phyloP scores from a whole-genome alignment of 306 rosid species.

The Myrica gale region DNA sequence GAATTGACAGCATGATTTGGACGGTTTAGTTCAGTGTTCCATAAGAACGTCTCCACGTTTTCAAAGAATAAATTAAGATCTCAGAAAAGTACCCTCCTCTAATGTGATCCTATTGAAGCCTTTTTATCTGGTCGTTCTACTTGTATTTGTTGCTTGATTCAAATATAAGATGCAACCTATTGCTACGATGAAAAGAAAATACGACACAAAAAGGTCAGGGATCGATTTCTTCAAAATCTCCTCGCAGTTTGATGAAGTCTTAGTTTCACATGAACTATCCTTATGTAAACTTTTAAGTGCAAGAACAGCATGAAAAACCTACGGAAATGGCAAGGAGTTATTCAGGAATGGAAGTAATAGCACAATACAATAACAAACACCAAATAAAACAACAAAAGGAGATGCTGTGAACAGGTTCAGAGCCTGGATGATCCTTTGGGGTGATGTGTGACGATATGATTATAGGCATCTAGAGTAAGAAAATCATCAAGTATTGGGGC shows the following conservation, averaged over 20 bases:
- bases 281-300: background rate
- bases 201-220: no score
- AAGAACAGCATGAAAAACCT: background rate
- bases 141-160: no score
- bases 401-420: constrained; percentile 15
- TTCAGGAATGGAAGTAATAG: background rate
- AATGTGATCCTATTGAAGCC: no score
- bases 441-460: constrained; percentile 51
- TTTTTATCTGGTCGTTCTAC: no score
- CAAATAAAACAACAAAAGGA: background rate
- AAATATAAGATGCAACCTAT: background rate
- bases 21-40: no score
- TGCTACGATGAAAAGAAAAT: background rate
- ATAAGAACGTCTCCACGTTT: no score
- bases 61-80: no score
- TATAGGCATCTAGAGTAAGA: constrained; percentile 75
- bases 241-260: no score
- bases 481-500: constrained; percentile 70
- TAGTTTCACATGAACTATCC: no score
- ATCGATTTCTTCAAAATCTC: no score
- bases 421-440: constrained; percentile 55
- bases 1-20: no score
- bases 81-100: no score
- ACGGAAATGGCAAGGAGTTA: background rate
- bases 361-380: background rate